phyloP scores from a whole-genome alignment of 148 eudicot genomes.

The Silene latifolia region DNA sequence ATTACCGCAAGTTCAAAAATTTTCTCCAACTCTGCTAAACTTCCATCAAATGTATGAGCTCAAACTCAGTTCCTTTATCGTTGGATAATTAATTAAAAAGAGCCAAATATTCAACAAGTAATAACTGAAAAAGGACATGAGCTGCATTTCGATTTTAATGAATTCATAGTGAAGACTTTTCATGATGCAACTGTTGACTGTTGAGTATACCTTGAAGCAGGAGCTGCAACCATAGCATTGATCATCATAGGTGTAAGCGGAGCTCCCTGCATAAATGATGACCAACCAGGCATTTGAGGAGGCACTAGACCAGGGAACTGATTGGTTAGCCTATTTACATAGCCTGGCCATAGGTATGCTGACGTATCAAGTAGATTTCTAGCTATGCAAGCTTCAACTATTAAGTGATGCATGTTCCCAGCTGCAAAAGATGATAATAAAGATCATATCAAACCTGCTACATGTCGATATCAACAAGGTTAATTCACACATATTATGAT shows the following conservation, averaged over 20 bases:
- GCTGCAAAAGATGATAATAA: slow-evolving; percentile 46
- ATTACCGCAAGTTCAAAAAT: slow-evolving; percentile 74
- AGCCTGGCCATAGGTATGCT: slow-evolving; percentile 93
- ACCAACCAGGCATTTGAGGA: slow-evolving; percentile 78
- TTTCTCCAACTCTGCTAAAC: slow-evolving; percentile 96
- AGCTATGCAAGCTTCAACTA: slow-evolving; percentile 90
- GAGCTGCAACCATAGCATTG: slow-evolving; percentile 67
- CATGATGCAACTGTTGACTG: background rate
- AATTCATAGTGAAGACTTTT: background rate
- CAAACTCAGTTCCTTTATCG: slow-evolving; percentile 73
- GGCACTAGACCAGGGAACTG: slow-evolving; percentile 57
- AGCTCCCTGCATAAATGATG: slow-evolving; percentile 81
- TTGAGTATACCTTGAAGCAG: slow-evolving; percentile 83
- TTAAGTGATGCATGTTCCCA: slow-evolving; percentile 85
- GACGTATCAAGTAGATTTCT: slow-evolving; percentile 83
- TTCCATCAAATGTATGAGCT: slow-evolving; percentile 94
- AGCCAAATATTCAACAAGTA: background rate
- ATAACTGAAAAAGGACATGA: background rate
- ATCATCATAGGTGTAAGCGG: slow-evolving; percentile 66
- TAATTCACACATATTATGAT: background rate
- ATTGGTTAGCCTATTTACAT: slow-evolving; percentile 54
- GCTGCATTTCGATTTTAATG: background rate
- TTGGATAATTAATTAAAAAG: slow-evolving; percentile 34
- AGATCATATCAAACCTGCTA: slow-evolving; percentile 9
- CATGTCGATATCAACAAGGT: background rate